These are phyloP conservation scores for Taxillus chinensis DNA, from an alignment of 164 flowering plant species.

Conservation along the genomic window DNA sequence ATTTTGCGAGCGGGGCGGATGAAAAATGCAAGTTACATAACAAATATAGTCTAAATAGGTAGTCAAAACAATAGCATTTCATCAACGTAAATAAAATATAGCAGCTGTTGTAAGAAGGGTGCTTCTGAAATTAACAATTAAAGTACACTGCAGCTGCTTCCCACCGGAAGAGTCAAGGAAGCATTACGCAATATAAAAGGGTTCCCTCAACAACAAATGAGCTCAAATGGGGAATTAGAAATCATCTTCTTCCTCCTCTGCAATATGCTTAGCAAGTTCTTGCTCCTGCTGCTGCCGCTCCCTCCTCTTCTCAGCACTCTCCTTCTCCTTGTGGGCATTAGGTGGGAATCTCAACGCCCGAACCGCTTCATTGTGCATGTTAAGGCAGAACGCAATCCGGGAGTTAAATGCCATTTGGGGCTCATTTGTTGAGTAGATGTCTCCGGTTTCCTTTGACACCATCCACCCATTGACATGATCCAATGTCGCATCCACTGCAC, in stretches of 20 bases:
- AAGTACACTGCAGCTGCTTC: no score
- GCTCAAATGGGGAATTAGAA: constrained; percentile 21
- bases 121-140: no score
- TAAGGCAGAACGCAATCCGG: constrained; percentile 83
- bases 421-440: constrained; percentile 83
- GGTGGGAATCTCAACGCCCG: constrained; percentile 82
- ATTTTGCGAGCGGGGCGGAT: no score
- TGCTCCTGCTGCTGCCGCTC: constrained; percentile 93
- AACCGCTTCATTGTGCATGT: constrained; percentile 92
- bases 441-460: constrained; percentile 91
- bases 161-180: no score
- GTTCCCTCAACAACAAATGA: no score
- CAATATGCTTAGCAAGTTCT: constrained; percentile 91
- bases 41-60: no score
- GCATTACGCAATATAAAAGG: no score
- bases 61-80: no score
- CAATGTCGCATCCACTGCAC: constrained; percentile 85
- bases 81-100: no score
- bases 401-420: constrained; percentile 84
- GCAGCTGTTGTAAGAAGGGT: no score
- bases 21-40: no score
- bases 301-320: constrained; percentile 87
- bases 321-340: constrained; percentile 84
- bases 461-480: constrained; percentile 81
- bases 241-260: constrained; percentile 97